Percentiles rank a stretch among this genome's conserved stretches.
These are phyloP conservation scores for Hyphopichia khmerensis DNA, from an alignment of 1,139 yeast species.

Conservation along the genomic window DNA sequence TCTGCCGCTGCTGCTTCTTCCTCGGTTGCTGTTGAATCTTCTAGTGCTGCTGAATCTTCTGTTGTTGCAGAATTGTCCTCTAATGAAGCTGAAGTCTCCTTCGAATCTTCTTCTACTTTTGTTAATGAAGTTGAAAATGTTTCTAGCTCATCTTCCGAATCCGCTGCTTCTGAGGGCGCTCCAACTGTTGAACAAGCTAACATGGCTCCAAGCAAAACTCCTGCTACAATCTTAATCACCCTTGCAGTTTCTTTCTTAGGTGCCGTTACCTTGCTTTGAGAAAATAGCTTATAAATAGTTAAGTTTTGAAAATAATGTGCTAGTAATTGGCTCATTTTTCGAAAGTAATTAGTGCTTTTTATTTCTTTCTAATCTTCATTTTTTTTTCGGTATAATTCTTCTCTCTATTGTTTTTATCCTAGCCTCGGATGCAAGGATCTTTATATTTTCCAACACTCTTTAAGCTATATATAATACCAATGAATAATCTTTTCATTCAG, in stretches of 20 bases:
- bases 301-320: no score
- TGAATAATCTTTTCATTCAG: no score
- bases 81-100: background rate
- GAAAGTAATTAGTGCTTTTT: no score
- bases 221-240: constrained; percentile 1
- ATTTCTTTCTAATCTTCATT: no score
- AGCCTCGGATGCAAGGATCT: no score
- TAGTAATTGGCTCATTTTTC: no score
- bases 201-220: constrained; percentile 3
- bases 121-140: constrained; percentile 2
- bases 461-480: no score
- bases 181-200: constrained; percentile 5
- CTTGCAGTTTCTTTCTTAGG: constrained; percentile 1
- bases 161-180: constrained; percentile 1
- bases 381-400: no score
- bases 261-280: constrained; percentile 1
- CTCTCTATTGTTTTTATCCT: no score
- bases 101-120: background rate
- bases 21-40: constrained; percentile 3
- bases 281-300: no score
- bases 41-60: constrained; percentile 1
- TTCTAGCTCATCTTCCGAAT: constrained; percentile 2
- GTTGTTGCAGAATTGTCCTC: background rate
- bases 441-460: no score
- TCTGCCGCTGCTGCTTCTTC: constrained; percentile 3